phyloP scores from a whole-genome alignment of 345 rosid genomes.

The Syzygium oleosum region DNA sequence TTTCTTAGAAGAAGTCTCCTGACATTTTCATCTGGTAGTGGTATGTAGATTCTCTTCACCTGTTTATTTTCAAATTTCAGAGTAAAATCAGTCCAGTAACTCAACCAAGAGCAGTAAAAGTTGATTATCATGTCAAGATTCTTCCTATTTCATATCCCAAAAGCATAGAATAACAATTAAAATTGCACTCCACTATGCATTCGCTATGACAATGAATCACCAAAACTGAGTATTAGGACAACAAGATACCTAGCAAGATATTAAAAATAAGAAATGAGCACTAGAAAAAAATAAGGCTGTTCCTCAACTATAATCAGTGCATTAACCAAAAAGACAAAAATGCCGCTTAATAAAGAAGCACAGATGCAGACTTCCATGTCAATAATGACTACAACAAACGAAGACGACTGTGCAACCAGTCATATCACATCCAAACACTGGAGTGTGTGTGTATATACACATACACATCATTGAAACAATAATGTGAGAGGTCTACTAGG shows the following conservation, averaged over 20 bases:
- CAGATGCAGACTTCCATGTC: neutral
- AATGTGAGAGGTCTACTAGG: no score
- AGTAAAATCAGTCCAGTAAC: neutral
- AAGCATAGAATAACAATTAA: neutral
- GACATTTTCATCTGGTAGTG: conserved; percentile 71
- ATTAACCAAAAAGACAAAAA: neutral
- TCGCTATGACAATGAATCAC: neutral
- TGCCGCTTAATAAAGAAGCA: neutral
- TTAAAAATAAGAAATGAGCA: neutral
- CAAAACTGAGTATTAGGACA: neutral
- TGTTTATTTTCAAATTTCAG: conserved; percentile 8
- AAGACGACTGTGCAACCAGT: neutral
- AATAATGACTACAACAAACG: neutral
- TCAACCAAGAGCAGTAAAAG: neutral
- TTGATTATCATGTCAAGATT: neutral
- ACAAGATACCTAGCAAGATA: neutral
- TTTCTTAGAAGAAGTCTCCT: conserved; percentile 63
- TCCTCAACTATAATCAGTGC: neutral
- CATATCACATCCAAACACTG: neutral
- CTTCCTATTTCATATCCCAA: neutral
- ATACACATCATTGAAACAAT: no score
- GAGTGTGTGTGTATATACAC: no score
- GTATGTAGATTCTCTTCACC: conserved; percentile 95
- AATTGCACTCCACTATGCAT: neutral
- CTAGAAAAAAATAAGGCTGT: neutral